phyloP scores from a whole-genome alignment of 768 basidiomycete species.

The Lactifluus volemus region DNA sequence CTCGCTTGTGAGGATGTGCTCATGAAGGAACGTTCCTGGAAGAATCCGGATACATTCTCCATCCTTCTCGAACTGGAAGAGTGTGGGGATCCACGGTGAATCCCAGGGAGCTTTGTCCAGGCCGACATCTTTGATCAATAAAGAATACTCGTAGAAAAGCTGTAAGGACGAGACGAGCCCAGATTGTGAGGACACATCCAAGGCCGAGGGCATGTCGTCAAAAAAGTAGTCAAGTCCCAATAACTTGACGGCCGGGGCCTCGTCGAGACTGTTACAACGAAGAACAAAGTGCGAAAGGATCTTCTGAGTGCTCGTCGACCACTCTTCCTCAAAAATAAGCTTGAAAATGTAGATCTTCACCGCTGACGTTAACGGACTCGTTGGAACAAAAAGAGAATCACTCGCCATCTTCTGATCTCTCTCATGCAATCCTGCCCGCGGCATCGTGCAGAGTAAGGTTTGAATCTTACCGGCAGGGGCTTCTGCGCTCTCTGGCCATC shows the following conservation, averaged over 20 bases:
- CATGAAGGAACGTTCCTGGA: neutral
- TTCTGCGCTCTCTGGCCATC: neutral
- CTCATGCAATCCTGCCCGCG: neutral
- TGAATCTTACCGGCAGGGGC: neutral
- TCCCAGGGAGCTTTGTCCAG: slow-evolving; percentile 8
- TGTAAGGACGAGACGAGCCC: slow-evolving; percentile 1
- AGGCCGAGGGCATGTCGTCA: slow-evolving; percentile 5
- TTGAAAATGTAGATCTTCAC: slow-evolving; percentile 6
- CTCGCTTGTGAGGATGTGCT: neutral
- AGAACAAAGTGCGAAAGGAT: neutral
- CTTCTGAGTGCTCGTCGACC: neutral
- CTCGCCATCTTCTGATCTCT: neutral
- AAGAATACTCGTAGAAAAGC: slow-evolving; percentile 4
- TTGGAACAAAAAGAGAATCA: neutral
- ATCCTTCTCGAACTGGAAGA: slow-evolving; percentile 8
- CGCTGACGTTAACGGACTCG: neutral
- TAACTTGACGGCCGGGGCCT: neutral
- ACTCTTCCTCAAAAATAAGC: neutral
- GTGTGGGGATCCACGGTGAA: neutral
- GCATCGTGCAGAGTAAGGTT: neutral
- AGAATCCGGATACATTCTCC: neutral
- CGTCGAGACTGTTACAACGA: neutral
- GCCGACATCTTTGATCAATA: slow-evolving; percentile 4
- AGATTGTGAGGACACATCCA: slow-evolving; percentile 6
- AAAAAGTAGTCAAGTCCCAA: slow-evolving; percentile 4